Percentiles rank a stretch among this genome's conserved stretches.
phyloP scores from a whole-genome alignment of 306 rosid genomes.

The Pyrus betulifolia region DNA sequence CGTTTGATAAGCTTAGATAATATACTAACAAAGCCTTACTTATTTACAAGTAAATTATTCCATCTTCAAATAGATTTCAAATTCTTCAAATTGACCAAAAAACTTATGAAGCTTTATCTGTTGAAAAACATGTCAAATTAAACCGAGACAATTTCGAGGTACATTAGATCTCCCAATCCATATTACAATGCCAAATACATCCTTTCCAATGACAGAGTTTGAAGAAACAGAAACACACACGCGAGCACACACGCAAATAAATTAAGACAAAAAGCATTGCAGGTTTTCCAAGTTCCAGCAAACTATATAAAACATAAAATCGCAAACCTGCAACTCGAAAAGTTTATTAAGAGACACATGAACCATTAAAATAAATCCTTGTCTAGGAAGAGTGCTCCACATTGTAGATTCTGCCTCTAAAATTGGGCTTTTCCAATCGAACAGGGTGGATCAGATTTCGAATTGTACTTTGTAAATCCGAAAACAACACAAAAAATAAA shows the following conservation, averaged over 20 bases:
- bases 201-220: neutral
- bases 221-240: neutral
- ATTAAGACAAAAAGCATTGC: neutral
- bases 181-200: neutral
- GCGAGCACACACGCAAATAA: neutral
- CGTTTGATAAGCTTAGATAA: neutral
- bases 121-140: neutral
- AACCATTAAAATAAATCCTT: neutral
- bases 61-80: neutral
- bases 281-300: neutral
- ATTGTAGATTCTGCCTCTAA: no score
- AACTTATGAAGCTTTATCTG: neutral
- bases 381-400: no score
- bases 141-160: neutral
- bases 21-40: neutral
- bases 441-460: neutral
- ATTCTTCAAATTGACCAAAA: neutral
- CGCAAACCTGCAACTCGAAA: neutral
- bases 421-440: neutral
- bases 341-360: neutral
- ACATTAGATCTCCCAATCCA: neutral
- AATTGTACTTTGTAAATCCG: neutral
- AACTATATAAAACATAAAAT: neutral
- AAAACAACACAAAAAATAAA: no score
- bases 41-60: neutral